Base-by-base conservation (phyloP, 139 green algal species). In the Picocystis salinarum region DNA sequence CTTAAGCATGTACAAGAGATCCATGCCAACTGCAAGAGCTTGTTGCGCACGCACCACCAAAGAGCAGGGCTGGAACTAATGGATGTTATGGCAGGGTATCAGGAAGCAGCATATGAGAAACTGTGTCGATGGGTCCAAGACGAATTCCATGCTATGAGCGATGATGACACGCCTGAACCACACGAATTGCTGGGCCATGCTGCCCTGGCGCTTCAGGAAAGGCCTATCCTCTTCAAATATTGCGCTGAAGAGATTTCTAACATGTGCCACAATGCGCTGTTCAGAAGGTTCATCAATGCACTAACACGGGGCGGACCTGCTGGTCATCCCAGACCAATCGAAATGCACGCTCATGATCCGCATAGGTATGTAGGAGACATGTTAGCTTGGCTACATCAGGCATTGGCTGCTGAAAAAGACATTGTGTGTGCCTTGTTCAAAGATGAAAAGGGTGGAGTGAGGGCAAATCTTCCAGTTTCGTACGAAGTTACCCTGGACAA, bases 51-150 rank as follows among this genome's bases (percentile, higher is more conserved):
- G 24, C 60, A 84, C 30, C 84, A 96, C 68, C 84, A 95, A 66
- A 65, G 87, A 2, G 85, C 87, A 13, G 87, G 87, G 4, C 52
- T 97, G 52, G 87, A 95, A 66, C 73, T 97, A 9, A 93, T 97
- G 82, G 87, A 97, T 55, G 50, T 70, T 17, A 96, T 97, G 85
- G 72, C 80, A 1, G 45, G 41, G 22, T 64, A 93, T 45, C 83
- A 96, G 67, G 87, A 97, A 53, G 61, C 50, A 2, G 87, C 82
- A 4, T 94, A 95, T 58, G 83, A 96, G 67, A 53, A 69, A 30
- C 74, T 95, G 33, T 95, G 83, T 56, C 80, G 79, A 52, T 96
- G 86, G 86, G 73, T 96, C 36, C 86, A 96, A 47, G 60, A 60
- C 2, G 74, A 95, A 60, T 96, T 83, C 49, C 67, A 67, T 11